Evolutionary conservation across 306 rosid species (phyloP).

Genomic region (Cajanus cajan): DNA sequence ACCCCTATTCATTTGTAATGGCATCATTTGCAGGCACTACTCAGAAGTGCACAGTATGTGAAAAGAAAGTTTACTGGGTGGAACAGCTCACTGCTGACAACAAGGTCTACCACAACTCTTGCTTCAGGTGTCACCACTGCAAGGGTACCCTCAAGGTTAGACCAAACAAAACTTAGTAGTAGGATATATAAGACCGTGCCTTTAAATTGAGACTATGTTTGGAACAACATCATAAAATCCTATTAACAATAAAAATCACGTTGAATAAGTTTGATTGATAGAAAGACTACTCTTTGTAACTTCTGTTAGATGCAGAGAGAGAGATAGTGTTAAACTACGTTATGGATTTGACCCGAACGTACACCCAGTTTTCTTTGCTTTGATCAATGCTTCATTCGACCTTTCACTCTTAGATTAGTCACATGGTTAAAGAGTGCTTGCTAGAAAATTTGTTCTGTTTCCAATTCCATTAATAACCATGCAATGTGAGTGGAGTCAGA

Average conservation of each 20-base stretch:
- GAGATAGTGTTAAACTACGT: no score
- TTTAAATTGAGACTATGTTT: background rate
- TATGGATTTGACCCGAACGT: no score
- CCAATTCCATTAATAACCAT: background rate
- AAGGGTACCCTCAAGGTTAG: slow-evolving; percentile 89
- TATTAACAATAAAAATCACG: no score
- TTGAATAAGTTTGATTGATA: no score
- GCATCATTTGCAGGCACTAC: slow-evolving; percentile 86
- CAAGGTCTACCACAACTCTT: slow-evolving; percentile 82
- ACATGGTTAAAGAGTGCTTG: background rate
- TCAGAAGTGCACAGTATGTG: slow-evolving; percentile 94
- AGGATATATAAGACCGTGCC: background rate
- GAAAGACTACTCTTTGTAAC: no score
- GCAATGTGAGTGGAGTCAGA: background rate
- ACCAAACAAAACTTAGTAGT: background rate
- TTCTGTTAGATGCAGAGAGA: no score
- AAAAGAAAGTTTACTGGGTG: slow-evolving; percentile 84
- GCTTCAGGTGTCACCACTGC: slow-evolving; percentile 97
- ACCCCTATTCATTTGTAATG: slow-evolving; percentile 43
- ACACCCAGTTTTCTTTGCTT: background rate
- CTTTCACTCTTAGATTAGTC: background rate
- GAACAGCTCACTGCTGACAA: slow-evolving; percentile 87
- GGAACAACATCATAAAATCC: no score
- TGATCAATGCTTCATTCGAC: background rate
- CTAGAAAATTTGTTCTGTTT: slow-evolving; percentile 4